Evolutionary conservation across 78 protist species (phyloP).

Genomic region (Neovahlkampfia damariscottae): DNA sequence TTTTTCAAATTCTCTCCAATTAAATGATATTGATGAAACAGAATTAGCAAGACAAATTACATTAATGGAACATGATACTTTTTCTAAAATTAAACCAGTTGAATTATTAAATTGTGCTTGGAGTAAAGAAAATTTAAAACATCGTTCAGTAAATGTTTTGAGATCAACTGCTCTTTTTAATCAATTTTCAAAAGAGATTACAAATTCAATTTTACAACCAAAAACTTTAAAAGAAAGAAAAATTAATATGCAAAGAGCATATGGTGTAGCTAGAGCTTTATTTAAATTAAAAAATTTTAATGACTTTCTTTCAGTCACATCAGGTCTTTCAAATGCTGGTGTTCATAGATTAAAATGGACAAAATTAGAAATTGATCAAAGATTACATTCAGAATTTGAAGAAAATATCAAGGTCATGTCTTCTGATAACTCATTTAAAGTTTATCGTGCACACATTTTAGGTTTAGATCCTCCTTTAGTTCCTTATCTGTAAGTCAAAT

Average conservation of each 20-base stretch:
- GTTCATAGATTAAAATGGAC: slow-evolving; percentile 16
- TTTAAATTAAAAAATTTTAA: not conserved
- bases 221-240: not conserved
- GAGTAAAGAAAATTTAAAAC: slow-evolving; percentile 1
- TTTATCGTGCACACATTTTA: slow-evolving; percentile 34
- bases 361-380: not conserved
- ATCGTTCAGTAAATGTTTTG: slow-evolving; percentile 16
- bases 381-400: not conserved
- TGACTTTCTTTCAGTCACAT: not conserved
- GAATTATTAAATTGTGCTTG: slow-evolving; percentile 18
- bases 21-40: not conserved
- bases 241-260: not conserved
- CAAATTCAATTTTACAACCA: slow-evolving; percentile 8
- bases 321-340: slow-evolving; percentile 6
- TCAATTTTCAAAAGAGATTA: slow-evolving; percentile 46
- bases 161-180: slow-evolving; percentile 6
- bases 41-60: slow-evolving; percentile 33
- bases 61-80: slow-evolving; percentile 5
- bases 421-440: slow-evolving; percentile 1
- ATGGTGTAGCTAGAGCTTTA: not conserved
- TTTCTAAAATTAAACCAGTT: not conserved
- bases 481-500: slow-evolving; percentile 54
- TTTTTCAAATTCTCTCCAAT: not conserved
- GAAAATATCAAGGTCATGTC: not conserved
- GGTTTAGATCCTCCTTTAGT: slow-evolving; percentile 45